Evolutionary conservation across 2,329 filamentous ascomycete genomes (phyloP), one percentile per base, ranked within the genome.

Genomic region (Bretziella fagacearum): DNA sequence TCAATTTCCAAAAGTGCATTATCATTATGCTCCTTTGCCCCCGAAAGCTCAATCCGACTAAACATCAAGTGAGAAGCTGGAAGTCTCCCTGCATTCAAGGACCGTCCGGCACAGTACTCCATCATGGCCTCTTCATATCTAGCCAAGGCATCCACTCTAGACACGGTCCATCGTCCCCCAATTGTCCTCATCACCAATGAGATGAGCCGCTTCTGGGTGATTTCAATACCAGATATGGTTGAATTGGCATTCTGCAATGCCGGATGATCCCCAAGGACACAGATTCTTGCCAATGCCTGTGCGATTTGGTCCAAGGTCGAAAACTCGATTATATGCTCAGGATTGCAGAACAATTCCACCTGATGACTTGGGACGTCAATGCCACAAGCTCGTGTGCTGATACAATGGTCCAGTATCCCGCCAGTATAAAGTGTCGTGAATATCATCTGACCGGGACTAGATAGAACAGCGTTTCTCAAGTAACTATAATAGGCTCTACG

Each of bases 401-500:
- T 23, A 11, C 35, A 40, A 11, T 26, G 13, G 5, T 47, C 23
- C 6, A 47, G 44, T 13, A 22, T 18, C 4, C 17, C 26, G 13
- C 46, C 36, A 11, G 8, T 26, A 25, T 29, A 35, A 11, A 47
- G n/a, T 6, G 35, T 23, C 4, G 37, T 42, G 23, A 33, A 47
- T n/a, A 13, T 11, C 46, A 47, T 47, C 13, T 23, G 7, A 4
- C 39, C 22, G 4, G 39, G 13, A 13, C 20, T 2, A 13, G 2
- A 1, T 13, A 42, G 18, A 6, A 42, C 39, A 11, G 23, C 39
- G 20, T 42, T 42, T n/a, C 39, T n/a, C 11, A 47, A 10, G 11
- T 47, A 47, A n/a, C 26, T 25, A 25, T 47, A 41, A 17, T 47
- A 47, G 10, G 37, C 46, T 26, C 17, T 36, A 7, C 39, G 18